Conservation (phyloP, 78 protist genomes). For the Planoprotostelium fungivorum region DNA sequence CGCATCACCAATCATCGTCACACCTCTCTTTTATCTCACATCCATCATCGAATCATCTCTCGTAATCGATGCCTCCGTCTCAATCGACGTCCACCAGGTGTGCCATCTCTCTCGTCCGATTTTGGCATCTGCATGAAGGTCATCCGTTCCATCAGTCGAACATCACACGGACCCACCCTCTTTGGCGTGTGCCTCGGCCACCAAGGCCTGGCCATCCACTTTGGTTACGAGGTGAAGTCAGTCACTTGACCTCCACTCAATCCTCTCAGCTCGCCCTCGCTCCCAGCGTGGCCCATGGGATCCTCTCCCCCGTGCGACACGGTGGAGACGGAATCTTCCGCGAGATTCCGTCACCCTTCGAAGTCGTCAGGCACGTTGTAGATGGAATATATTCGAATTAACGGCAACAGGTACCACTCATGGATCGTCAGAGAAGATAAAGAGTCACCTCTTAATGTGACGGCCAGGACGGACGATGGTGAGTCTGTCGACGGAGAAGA, state of each 20-base stretch:
- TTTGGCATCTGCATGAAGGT: constrained; percentile 35
- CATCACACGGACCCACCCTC: constrained; percentile 15
- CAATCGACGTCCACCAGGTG: too few relatives aligned
- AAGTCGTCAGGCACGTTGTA: constrained; percentile 56
- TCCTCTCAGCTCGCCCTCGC: background rate
- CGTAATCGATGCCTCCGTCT: too few relatives aligned
- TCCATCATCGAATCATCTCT: too few relatives aligned
- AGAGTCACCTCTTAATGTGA: background rate
- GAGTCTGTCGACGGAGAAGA: background rate
- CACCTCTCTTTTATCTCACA: too few relatives aligned
- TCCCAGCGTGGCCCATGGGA: constrained; percentile 1
- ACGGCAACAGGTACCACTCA: constrained; percentile 71
- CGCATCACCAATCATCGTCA: background rate
- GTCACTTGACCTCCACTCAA: background rate
- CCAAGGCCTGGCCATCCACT: constrained; percentile 44
- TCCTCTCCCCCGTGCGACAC: background rate
- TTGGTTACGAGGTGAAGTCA: constrained; percentile 19
- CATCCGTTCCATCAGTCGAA: background rate
- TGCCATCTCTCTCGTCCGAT: constrained; percentile 9
- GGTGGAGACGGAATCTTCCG: constrained; percentile 6
- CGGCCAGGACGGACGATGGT: background rate
- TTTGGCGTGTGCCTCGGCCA: constrained; percentile 81
- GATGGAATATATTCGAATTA: background rate
- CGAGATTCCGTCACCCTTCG: constrained; percentile 27
- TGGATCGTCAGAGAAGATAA: constrained; percentile 13